Base-by-base conservation (phyloP, 2,329 filamentous ascomycete species). In the Aspergillus aculeatinus region DNA sequence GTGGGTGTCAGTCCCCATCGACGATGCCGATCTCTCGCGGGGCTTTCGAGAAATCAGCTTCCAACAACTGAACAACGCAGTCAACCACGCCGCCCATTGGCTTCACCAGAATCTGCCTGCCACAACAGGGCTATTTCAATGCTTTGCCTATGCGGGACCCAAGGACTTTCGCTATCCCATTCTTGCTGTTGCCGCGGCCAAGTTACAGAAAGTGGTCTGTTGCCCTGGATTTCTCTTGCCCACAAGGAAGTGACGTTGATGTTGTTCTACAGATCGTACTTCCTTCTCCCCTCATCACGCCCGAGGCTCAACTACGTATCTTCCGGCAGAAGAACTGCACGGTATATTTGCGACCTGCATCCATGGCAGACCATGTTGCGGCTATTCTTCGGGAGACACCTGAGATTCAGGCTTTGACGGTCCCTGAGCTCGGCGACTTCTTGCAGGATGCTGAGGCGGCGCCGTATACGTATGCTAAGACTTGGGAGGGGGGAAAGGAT, bases 111-210 rank as follows among this genome's bases (percentile, higher is more conserved):
- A 70, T 11, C 59, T 79, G 9, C 63, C 56, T 21, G 21, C 35
- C 5, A 70, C 75, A 0, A 56, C 60, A 0, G 63, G 65, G 12
- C 58, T 58, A 4, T 68, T 68, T 48, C 69, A 76, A 48, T 70
- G 73, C 16, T 65, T 80, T 29, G 70, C 77, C 1, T 80, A 79
- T 60, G 68, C 79, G 4, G 79, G 79, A 0, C 74, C 76, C 0
- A 77, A 74, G 48, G 79, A 80, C 64, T 63, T 78, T 16, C 71
- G 79, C 12, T 79, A 79, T 59, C 60, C 71, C 1, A 70, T 77
- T 7, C 57, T 81, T 49, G 65, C 75, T 10, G 60, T 79, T n/a
- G 78, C 75, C 5, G 75, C 76, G 10, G 70, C 77, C n/a, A 78
- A 78, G 57, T n/a, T 66, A 14, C 64, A 67, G 39, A 67, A 68